Evolutionary conservation across 1,139 yeast genomes (phyloP).

Genomic region (Lodderomyces theae): DNA sequence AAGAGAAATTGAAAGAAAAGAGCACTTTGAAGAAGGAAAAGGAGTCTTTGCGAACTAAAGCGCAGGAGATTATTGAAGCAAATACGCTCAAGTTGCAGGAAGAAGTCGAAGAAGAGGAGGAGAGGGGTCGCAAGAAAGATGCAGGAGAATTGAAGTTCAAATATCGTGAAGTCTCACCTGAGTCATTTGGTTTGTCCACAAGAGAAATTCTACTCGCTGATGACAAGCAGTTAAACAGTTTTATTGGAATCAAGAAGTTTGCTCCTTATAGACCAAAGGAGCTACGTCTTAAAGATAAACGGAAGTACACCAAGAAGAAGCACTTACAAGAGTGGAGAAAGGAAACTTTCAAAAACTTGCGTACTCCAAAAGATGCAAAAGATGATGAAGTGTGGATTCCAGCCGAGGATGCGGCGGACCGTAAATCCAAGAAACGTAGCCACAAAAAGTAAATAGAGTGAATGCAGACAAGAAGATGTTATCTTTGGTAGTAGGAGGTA

Average conservation of each 20-base stretch:
- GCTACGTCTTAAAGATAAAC: constrained; percentile 68
- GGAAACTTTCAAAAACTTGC: constrained; percentile 65
- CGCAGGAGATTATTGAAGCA: constrained; percentile 65
- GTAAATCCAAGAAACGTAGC: background rate
- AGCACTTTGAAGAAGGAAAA: constrained; percentile 62
- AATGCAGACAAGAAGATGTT: too few species aligned
- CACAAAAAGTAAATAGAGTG: background rate
- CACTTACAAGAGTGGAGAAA: constrained; percentile 88
- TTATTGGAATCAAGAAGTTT: constrained; percentile 83
- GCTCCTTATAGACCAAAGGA: constrained; percentile 89
- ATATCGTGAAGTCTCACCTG: constrained; percentile 95
- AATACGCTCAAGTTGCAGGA: constrained; percentile 47
- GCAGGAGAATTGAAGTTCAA: constrained; percentile 57
- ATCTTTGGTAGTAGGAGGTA: too few species aligned
- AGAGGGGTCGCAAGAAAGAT: constrained; percentile 43
- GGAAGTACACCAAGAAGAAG: constrained; percentile 80
- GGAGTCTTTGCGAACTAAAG: constrained; percentile 58
- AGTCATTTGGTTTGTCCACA: constrained; percentile 79
- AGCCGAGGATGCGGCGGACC: constrained; percentile 9
- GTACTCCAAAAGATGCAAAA: constrained; percentile 34
- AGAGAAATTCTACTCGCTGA: constrained; percentile 89
- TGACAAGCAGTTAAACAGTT: constrained; percentile 79
- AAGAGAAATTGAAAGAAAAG: constrained; percentile 53
- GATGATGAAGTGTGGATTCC: constrained; percentile 41
- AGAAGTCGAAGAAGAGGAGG: constrained; percentile 51